Evolutionary conservation across 176 grass and related monocot species (phyloP).

Genomic region (Musa acuminata): DNA sequence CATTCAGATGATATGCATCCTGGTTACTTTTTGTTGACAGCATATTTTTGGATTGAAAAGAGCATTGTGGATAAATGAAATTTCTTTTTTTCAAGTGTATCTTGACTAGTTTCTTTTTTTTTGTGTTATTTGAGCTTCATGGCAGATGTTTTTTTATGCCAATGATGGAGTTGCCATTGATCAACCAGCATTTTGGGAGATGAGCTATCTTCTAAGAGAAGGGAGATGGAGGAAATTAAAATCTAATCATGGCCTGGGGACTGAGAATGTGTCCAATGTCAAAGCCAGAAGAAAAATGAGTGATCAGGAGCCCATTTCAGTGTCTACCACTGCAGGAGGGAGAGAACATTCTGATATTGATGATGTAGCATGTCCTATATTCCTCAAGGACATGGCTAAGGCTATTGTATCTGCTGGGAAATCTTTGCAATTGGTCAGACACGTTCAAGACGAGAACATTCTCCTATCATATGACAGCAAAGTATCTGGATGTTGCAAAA

Average conservation of each 20-base stretch:
- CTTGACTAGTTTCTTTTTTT: background rate
- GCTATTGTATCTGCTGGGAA: slow-evolving; percentile 89
- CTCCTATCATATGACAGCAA: slow-evolving; percentile 19
- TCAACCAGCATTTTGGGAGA: slow-evolving; percentile 90
- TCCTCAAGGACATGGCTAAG: slow-evolving; percentile 59
- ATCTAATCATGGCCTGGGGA: slow-evolving; percentile 19
- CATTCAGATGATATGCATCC: background rate
- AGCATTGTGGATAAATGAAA: background rate
- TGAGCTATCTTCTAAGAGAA: slow-evolving; percentile 59
- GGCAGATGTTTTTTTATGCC: slow-evolving; percentile 87
- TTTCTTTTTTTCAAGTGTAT: background rate
- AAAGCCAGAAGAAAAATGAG: slow-evolving; percentile 33
- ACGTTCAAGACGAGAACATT: slow-evolving; percentile 37
- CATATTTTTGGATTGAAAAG: background rate
- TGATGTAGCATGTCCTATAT: slow-evolving; percentile 43
- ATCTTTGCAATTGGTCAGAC: slow-evolving; percentile 84
- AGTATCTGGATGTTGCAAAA: background rate
- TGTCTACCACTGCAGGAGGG: slow-evolving; percentile 20
- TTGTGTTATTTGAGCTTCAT: slow-evolving; percentile 19
- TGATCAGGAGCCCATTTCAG: slow-evolving; percentile 27
- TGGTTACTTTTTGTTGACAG: background rate
- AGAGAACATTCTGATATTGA: slow-evolving; percentile 34
- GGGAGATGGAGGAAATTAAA: slow-evolving; percentile 30
- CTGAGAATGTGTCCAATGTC: slow-evolving; percentile 23
- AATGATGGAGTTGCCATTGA: slow-evolving; percentile 70